These are phyloP conservation scores for Serendipita vermifera DNA, from an alignment of 768 basidiomycete genomes.

Conservation along the genomic window DNA sequence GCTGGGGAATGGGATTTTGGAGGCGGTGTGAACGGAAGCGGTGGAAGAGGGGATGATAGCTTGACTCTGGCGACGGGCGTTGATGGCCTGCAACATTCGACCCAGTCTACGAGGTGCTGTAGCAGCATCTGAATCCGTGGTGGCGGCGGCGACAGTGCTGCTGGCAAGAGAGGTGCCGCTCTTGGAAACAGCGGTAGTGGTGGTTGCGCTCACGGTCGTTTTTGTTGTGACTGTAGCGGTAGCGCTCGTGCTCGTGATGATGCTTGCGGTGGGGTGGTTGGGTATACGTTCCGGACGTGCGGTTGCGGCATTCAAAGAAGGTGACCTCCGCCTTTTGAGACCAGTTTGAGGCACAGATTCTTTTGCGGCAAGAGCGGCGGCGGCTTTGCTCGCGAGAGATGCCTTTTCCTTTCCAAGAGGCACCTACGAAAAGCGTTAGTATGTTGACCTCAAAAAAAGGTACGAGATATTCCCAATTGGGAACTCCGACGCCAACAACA, in stretches of 20 bases:
- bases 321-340: constrained; percentile 45
- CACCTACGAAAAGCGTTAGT: too few relatives aligned
- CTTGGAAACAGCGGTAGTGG: constrained; percentile 17
- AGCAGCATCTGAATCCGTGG: constrained; percentile 21
- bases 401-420: too few relatives aligned
- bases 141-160: constrained; percentile 30
- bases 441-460: too few relatives aligned
- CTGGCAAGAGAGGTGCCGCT: constrained; percentile 3
- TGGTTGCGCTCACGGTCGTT: constrained; percentile 34
- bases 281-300: constrained; percentile 57
- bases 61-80: constrained; percentile 5
- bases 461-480: too few relatives aligned
- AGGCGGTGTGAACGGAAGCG: constrained; percentile 13
- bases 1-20: constrained; percentile 14
- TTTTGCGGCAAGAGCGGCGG: not conserved
- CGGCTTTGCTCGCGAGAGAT: too few relatives aligned
- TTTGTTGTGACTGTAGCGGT: not conserved
- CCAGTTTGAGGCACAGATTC: constrained; percentile 23
- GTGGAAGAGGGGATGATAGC: constrained; percentile 30
- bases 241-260: not conserved
- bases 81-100: not conserved
- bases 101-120: constrained; percentile 12
- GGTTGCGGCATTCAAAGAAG: constrained; percentile 45
- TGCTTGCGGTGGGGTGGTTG: constrained; percentile 27
- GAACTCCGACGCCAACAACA: too few relatives aligned